These are phyloP conservation scores for Schwanniomyces polymorphus DNA, from an alignment of 805 yeast species.

Conservation along the genomic window DNA sequence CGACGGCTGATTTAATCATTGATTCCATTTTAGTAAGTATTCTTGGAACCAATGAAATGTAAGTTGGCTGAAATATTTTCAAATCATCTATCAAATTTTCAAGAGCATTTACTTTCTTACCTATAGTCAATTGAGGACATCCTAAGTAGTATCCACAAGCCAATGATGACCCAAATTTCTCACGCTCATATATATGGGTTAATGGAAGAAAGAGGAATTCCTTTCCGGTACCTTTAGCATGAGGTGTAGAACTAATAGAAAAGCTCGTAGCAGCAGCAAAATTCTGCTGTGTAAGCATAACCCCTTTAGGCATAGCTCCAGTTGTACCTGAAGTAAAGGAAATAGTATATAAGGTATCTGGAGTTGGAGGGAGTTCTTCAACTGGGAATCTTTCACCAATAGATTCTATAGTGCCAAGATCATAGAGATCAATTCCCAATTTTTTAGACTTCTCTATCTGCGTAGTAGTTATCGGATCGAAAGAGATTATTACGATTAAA, in stretches of 20 bases:
- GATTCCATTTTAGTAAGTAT: conserved; percentile 39
- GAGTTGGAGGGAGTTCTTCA: conserved; percentile 25
- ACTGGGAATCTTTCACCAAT: conserved; percentile 40
- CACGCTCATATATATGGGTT: conserved; percentile 39
- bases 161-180: conserved; percentile 18
- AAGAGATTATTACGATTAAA: conserved; percentile 55
- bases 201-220: conserved; percentile 31
- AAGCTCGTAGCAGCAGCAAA: conserved; percentile 16
- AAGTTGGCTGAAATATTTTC: conserved; percentile 24
- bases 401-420: conserved; percentile 28
- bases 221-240: conserved; percentile 5
- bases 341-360: conserved; percentile 38
- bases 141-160: conserved; percentile 28
- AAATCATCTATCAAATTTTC: conserved; percentile 30
- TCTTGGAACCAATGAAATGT: conserved; percentile 32
- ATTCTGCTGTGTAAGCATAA: conserved; percentile 41
- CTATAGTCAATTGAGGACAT: conserved; percentile 23
- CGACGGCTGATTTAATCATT: conserved; percentile 13
- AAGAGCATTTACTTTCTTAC: conserved; percentile 11
- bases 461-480: conserved; percentile 39
- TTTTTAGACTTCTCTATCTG: conserved; percentile 21
- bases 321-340: conserved; percentile 61
- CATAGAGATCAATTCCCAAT: conserved; percentile 25
- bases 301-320: conserved; percentile 78
- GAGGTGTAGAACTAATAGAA: conserved; percentile 7